A percentile compares a stretch with the other conserved stretches of the same genome.
phyloP scores from a whole-genome alignment of 2,329 filamentous ascomycete genomes.

The Ophiocordyceps polyrhachis-furcata region DNA sequence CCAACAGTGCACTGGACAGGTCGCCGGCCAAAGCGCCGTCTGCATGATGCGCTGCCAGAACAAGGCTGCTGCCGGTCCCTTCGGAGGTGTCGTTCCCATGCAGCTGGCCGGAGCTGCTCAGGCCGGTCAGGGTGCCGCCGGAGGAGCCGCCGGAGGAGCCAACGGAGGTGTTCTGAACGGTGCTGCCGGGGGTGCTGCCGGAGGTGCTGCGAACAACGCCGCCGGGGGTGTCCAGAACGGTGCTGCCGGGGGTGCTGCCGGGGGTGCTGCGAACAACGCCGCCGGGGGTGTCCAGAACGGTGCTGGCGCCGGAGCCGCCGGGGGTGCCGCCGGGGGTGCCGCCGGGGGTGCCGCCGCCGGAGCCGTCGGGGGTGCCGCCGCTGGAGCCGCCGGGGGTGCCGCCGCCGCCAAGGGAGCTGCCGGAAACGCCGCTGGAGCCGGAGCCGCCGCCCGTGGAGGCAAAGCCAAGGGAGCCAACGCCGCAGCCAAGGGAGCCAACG shows the following conservation, averaged over 20 bases:
- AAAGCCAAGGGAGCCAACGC: neutral
- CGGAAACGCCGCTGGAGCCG: neutral
- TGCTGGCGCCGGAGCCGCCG: neutral
- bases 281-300: neutral
- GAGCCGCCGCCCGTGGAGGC: neutral
- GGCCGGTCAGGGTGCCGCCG: neutral
- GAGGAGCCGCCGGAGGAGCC: neutral
- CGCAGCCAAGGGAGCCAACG: neutral
- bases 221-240: neutral
- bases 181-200: neutral
- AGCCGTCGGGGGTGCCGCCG: neutral
- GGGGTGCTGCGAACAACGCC: neutral
- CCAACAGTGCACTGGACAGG: constrained; percentile 38
- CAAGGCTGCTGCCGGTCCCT: constrained; percentile 38
- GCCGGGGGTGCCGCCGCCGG: neutral
- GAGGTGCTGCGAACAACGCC: neutral
- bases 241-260: neutral
- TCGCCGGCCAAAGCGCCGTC: constrained; percentile 37
- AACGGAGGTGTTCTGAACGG: neutral
- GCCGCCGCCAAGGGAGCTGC: neutral
- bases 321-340: neutral
- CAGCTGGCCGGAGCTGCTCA: constrained; percentile 1
- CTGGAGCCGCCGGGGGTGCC: neutral
- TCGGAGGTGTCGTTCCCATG: constrained; percentile 33
- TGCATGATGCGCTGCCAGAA: constrained; percentile 48